Conservation (phyloP, 2,329 filamentous ascomycete genomes). For the Penicillium verrucosum region DNA sequence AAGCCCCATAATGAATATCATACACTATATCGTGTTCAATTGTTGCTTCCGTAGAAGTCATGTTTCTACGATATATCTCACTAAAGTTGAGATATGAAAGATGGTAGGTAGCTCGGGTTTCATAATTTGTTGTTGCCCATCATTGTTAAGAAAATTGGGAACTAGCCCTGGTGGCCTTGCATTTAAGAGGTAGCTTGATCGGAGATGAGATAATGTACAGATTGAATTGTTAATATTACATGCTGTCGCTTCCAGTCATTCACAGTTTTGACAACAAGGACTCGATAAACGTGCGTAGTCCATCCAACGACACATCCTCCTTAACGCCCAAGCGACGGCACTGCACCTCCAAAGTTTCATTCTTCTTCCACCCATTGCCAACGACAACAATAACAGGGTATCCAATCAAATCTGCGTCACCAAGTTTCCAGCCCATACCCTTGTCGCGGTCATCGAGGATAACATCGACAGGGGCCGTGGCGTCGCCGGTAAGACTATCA, state of each 20-base stretch:
- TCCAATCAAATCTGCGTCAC: conserved; percentile 83
- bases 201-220: conserved; percentile 9
- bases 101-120: background rate
- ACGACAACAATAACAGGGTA: conserved; percentile 81
- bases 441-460: conserved; percentile 71
- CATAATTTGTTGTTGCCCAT: too few species aligned
- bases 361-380: conserved; percentile 64
- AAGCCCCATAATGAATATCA: too few species aligned
- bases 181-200: background rate
- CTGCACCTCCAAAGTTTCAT: conserved; percentile 69
- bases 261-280: conserved; percentile 53
- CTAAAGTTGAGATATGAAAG: too few species aligned
- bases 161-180: too few species aligned
- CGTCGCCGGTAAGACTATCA: conserved; percentile 51
- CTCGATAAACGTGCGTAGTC: conserved; percentile 49
- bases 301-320: conserved; percentile 54
- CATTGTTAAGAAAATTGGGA: too few species aligned
- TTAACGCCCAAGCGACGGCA: conserved; percentile 66
- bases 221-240: conserved; percentile 5
- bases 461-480: conserved; percentile 52
- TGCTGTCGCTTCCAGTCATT: conserved; percentile 6
- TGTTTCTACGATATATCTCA: too few species aligned
- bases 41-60: background rate
- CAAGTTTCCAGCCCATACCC: conserved; percentile 77
- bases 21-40: background rate